Base-by-base conservation (phyloP, 176 grass and related monocot genomes). In the Oryza glaberrima region DNA sequence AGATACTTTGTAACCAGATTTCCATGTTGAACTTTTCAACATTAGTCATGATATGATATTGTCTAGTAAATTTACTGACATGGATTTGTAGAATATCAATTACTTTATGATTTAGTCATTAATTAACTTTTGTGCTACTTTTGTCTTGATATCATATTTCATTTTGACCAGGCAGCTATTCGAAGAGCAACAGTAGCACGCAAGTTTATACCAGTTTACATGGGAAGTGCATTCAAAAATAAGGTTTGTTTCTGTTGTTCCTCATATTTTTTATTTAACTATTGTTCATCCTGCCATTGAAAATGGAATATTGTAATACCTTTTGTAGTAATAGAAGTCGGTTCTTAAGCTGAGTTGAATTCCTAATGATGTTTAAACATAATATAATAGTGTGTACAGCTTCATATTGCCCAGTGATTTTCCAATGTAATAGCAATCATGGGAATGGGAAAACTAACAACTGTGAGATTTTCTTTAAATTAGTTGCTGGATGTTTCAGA, bases 161-260 rank as follows among this genome's bases (percentile, higher is more conserved):
- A 45, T 77, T 77, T 72, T 83, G 30, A 10, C 70, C 70, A 98
- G 96, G 90, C 87, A 45, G 96, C 96, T 85, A 95, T 98, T 76
- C 87, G 93, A 67, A 98, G 96, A 73, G 93, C 93, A 77, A 98
- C 96, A 52, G 81, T 92, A 58, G 82, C 96, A 7, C 91, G 88
- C 52, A 95, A 98, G 86, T 98, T 98, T 75, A 87, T 98, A 75
- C 96, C 96, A 46, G 91, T 98, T 26, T 98, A 78, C 86, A 98
- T 98, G 96, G 96, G 96, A 73, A 98, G 96, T 73, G 96, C 96
- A 83, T 98, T 98, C 86, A 98, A 95, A 87, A 98, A 98, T 94
- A 98, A 98, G 96, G 96, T 98, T 14, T 4, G 11, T 90, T 22
- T 41, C 16, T 69, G 69, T 79, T 64, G 40, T 82, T 77, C 78